Evolutionary conservation across 2,329 filamentous ascomycete genomes (phyloP).

Genomic region (Colletotrichum sidae): DNA sequence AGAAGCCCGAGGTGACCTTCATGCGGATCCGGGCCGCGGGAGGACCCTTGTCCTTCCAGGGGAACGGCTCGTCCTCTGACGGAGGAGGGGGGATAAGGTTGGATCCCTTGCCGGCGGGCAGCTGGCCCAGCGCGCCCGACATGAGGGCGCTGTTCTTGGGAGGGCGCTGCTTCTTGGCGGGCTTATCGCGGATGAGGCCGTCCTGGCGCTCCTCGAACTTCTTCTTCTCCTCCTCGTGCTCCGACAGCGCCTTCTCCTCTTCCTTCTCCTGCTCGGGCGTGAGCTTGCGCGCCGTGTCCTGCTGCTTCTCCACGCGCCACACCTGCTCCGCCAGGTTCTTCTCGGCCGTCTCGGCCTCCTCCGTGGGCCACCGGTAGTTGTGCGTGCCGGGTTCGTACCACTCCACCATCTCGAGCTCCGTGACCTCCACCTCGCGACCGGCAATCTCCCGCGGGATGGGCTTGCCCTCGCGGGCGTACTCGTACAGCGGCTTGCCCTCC

Average conservation of each 20-base stretch:
- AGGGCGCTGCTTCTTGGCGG: constrained; percentile 51
- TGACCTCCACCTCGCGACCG: constrained; percentile 81
- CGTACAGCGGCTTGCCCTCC: constrained; percentile 93
- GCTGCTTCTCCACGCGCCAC: constrained; percentile 70
- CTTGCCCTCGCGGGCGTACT: constrained; percentile 92
- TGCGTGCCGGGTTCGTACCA: constrained; percentile 88
- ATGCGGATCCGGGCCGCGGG: constrained; percentile 87
- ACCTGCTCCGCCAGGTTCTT: constrained; percentile 81
- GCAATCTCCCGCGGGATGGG: constrained; percentile 88
- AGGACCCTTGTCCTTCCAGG: constrained; percentile 72
- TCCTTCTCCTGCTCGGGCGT: constrained; percentile 67
- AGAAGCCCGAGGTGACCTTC: constrained; percentile 96
- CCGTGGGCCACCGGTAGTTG: constrained; percentile 80
- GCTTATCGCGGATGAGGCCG: constrained; percentile 64
- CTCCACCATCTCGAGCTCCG: constrained; percentile 82
- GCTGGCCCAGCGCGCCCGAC: constrained; percentile 67
- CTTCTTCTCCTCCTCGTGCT: constrained; percentile 68
- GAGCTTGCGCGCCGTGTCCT: constrained; percentile 60
- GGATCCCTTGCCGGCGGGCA: constrained; percentile 63
- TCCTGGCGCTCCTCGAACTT: constrained; percentile 70
- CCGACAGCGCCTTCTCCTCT: constrained; percentile 65
- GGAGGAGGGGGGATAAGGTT: constrained; percentile 64
- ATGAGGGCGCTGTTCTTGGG: constrained; percentile 59
- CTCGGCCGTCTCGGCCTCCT: constrained; percentile 81
- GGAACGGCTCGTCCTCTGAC: constrained; percentile 60